phyloP scores from a whole-genome alignment of 2,329 filamentous ascomycete species.

The Hymenoscyphus albidus region DNA sequence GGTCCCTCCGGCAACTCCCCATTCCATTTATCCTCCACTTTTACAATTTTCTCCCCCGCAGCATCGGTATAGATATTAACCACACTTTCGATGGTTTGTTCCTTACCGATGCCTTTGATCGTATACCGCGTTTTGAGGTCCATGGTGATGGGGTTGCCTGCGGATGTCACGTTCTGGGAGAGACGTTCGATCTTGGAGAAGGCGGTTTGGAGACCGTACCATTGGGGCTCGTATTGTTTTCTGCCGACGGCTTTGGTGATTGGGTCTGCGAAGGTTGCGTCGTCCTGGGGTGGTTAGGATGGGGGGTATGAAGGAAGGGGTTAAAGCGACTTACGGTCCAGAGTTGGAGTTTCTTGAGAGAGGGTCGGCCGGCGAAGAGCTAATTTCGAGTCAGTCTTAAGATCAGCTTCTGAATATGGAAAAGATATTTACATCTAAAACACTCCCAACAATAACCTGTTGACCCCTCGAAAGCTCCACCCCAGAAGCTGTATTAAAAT shows the following conservation, averaged over 20 bases:
- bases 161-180: slow-evolving; percentile 48
- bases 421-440: slow-evolving; percentile 47
- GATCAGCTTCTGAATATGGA: neutral
- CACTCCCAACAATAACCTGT: slow-evolving; percentile 51
- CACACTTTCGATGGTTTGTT: slow-evolving; percentile 46
- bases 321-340: slow-evolving; percentile 41
- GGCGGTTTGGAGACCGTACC: slow-evolving; percentile 56
- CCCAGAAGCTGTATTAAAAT: slow-evolving; percentile 49
- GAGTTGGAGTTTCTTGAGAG: slow-evolving; percentile 54
- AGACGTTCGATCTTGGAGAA: slow-evolving; percentile 56
- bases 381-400: slow-evolving; percentile 20
- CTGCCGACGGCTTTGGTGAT: slow-evolving; percentile 55
- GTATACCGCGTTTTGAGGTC: slow-evolving; percentile 51
- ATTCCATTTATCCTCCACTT: slow-evolving; percentile 53
- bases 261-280: slow-evolving; percentile 55
- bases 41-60: slow-evolving; percentile 42
- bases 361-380: slow-evolving; percentile 58
- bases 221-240: slow-evolving; percentile 46
- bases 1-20: slow-evolving; percentile 47
- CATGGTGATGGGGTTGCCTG: slow-evolving; percentile 57
- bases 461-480: slow-evolving; percentile 48
- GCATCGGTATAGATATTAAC: slow-evolving; percentile 44
- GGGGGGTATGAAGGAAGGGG: neutral
- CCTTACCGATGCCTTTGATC: slow-evolving; percentile 49
- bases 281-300: slow-evolving; percentile 34